Percentiles rank a stretch among this genome's conserved stretches.
Conservation (phyloP, 805 yeast species). For the Starmera amethionina region DNA sequence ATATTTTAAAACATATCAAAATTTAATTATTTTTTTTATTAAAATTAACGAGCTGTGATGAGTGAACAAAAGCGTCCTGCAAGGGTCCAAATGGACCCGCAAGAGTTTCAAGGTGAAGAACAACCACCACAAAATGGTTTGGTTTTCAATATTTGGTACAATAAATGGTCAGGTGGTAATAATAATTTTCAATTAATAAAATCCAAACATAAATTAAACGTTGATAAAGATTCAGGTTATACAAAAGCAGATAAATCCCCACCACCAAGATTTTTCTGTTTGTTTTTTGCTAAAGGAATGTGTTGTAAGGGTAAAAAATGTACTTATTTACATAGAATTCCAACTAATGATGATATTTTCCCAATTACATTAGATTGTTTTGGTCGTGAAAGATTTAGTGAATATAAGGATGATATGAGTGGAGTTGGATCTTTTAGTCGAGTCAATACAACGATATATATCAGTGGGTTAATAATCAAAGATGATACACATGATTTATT, state of each 20-base stretch:
- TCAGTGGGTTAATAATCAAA: slow-evolving; percentile 46
- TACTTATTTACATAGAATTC: slow-evolving; percentile 69
- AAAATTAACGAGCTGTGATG: background rate
- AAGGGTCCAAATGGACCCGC: slow-evolving; percentile 62
- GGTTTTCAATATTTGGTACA: slow-evolving; percentile 79
- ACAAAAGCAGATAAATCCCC: slow-evolving; percentile 52
- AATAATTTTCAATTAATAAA: slow-evolving; percentile 26
- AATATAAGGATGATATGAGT: slow-evolving; percentile 85
- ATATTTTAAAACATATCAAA: no score
- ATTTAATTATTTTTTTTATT: no score
- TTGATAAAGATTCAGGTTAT: slow-evolving; percentile 59
- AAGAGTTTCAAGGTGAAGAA: slow-evolving; percentile 39
- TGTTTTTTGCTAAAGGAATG: slow-evolving; percentile 83
- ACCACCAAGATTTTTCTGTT: slow-evolving; percentile 45
- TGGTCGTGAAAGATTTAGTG: slow-evolving; percentile 79
- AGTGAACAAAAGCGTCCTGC: slow-evolving; percentile 41
- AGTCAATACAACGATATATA: slow-evolving; percentile 65
- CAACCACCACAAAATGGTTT: slow-evolving; percentile 76
- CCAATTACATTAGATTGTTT: slow-evolving; percentile 76
- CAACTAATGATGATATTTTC: slow-evolving; percentile 46
- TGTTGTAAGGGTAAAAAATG: slow-evolving; percentile 76
- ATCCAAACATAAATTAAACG: slow-evolving; percentile 52
- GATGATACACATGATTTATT: slow-evolving; percentile 27
- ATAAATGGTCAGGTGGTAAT: slow-evolving; percentile 65
- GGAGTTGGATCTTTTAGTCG: slow-evolving; percentile 79